Base-by-base conservation (phyloP, 1,139 yeast genomes). In the Zygoascus meyerae region DNA sequence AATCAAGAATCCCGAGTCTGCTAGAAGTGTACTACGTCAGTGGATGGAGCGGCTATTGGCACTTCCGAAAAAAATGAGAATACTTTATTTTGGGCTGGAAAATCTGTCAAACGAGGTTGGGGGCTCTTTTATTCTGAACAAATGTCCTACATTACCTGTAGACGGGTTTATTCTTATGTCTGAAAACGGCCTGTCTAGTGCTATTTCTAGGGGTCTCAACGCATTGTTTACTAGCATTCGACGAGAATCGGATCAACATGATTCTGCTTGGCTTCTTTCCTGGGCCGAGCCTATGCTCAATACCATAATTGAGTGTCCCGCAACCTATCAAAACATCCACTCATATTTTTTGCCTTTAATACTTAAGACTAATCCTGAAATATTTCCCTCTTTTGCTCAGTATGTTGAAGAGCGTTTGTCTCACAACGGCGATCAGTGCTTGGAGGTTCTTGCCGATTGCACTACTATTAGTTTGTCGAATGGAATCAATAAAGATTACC, bases 391-490 rank as follows among this genome's bases (percentile, higher is more conserved):
- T 8, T 77, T 81, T 46, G 63, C 69, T 29, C 38, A 55, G 44
- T 58, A 61, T n/a, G 48, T 57, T 36, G 49, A 52, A 8, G 46
- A 51, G 2, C 53, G 54, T 18, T 33, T 55, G 29, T 32, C 54
- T 16, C 34, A 54, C 30, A 30, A 61, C 46, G 47, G 59, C 2
- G 65, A 61, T 14, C 54, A 63, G 9, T 68, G 73, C 17, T 64
- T 73, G 2, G 43, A 46, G 14, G 58, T 75, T 1, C 65, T 79
- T 37, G 67, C 84, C 1, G 78, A 83, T 1, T 68, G 83, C 45
- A 63, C 85, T 42, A 78, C 76, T 57, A 74, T 82, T 44, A 94
- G 87, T 0, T 84, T 81, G 56, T 79, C 78, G 39, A 59, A 81
- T 14, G 75, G 75, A 1, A 71, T 79, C 21, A 67, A 75, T 7